phyloP scores from a whole-genome alignment of 805 yeast genomes.

The Saccharomycopsis microspora region DNA sequence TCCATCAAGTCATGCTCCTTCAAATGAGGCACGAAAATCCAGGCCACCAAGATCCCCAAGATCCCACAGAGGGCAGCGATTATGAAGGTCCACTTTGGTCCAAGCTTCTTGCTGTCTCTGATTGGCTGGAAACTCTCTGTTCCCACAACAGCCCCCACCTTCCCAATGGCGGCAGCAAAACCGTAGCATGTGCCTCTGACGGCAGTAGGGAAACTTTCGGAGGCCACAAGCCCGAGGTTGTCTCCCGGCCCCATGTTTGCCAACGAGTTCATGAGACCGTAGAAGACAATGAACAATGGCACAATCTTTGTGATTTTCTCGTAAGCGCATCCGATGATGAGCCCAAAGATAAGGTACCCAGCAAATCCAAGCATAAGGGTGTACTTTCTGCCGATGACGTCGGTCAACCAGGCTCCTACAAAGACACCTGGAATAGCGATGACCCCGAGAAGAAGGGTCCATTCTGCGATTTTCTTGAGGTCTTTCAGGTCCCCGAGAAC shows the following conservation, averaged over 20 bases:
- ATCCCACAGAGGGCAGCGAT: slow-evolving; percentile 67
- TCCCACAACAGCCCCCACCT: slow-evolving; percentile 79
- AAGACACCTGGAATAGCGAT: slow-evolving; percentile 65
- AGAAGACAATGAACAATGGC: slow-evolving; percentile 57
- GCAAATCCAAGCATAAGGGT: slow-evolving; percentile 61
- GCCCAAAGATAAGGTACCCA: slow-evolving; percentile 62
- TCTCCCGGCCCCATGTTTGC: slow-evolving; percentile 79
- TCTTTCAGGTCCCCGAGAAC: slow-evolving; percentile 29
- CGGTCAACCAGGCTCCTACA: slow-evolving; percentile 56
- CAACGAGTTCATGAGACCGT: slow-evolving; percentile 57
- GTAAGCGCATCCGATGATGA: slow-evolving; percentile 57
- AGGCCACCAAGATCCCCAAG: slow-evolving; percentile 49
- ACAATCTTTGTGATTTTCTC: slow-evolving; percentile 43
- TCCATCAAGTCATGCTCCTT: slow-evolving; percentile 56
- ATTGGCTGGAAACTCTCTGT: slow-evolving; percentile 64
- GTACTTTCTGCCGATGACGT: slow-evolving; percentile 57
- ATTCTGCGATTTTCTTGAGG: slow-evolving; percentile 53
- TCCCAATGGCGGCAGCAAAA: slow-evolving; percentile 68
- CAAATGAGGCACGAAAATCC: slow-evolving; percentile 55
- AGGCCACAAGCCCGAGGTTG: slow-evolving; percentile 54
- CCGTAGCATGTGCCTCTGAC: slow-evolving; percentile 72
- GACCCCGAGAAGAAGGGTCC: slow-evolving; percentile 58
- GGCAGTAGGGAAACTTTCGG: slow-evolving; percentile 67
- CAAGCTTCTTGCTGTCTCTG: slow-evolving; percentile 36
- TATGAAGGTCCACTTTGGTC: slow-evolving; percentile 66